Evolutionary conservation across 2,329 filamentous ascomycete species (phyloP).

Genomic region (Arthrobotrys pseudoclavata): DNA sequence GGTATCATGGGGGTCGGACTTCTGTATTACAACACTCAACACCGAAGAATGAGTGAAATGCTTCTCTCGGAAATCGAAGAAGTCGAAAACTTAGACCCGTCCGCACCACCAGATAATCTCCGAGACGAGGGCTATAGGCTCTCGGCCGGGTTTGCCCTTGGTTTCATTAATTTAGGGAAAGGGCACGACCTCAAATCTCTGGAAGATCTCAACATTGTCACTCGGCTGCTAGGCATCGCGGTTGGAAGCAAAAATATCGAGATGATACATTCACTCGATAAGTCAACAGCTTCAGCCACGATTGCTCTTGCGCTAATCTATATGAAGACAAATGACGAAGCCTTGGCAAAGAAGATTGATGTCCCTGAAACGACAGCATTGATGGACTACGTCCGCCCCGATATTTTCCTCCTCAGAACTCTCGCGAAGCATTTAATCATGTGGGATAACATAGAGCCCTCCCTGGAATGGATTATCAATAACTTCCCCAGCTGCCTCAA

Average conservation of each 20-base stretch:
- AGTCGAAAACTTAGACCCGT: conserved; percentile 78
- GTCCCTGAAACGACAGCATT: conserved; percentile 90
- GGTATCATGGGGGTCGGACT: conserved; percentile 97
- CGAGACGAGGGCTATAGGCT: conserved; percentile 96
- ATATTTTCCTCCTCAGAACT: conserved; percentile 90
- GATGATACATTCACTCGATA: conserved; percentile 90
- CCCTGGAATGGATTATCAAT: conserved; percentile 79
- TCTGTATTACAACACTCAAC: conserved; percentile 93
- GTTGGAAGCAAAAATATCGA: conserved; percentile 91
- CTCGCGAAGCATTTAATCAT: conserved; percentile 91
- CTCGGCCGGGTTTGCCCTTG: conserved; percentile 91
- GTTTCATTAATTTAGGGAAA: conserved; percentile 93
- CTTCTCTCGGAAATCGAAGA: conserved; percentile 98
- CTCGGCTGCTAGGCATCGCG: conserved; percentile 86
- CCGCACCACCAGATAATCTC: conserved; percentile 78
- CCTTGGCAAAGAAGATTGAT: conserved; percentile 90
- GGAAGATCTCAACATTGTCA: conserved; percentile 92
- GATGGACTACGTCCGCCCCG: conserved; percentile 94
- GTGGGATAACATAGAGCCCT: conserved; percentile 85
- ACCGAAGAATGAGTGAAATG: conserved; percentile 97
- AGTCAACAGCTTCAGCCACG: conserved; percentile 92
- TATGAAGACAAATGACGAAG: conserved; percentile 93
- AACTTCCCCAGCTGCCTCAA: conserved; percentile 81
- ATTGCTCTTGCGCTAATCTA: conserved; percentile 92
- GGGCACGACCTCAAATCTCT: conserved; percentile 88